Conservation (phyloP, 768 basidiomycete genomes). For the Phaeolepiota aurea region DNA sequence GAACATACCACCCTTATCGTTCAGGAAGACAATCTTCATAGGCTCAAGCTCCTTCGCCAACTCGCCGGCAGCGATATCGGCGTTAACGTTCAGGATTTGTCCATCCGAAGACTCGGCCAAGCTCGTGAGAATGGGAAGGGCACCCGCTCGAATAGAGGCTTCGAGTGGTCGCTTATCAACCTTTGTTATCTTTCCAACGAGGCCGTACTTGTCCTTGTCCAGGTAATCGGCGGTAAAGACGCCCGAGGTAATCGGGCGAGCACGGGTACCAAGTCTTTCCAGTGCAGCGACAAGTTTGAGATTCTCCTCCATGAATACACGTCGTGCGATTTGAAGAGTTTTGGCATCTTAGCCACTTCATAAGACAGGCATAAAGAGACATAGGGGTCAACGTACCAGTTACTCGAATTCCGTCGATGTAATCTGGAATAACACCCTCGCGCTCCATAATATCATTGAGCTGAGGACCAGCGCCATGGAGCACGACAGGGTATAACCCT, state of each 20-base stretch:
- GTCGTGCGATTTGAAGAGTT: slow-evolving; percentile 89
- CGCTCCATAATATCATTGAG: slow-evolving; percentile 89
- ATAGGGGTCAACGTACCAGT: slow-evolving; percentile 54
- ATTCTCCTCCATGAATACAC: slow-evolving; percentile 97
- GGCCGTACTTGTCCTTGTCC: slow-evolving; percentile 88
- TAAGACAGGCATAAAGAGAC: neutral
- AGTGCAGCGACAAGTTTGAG: slow-evolving; percentile 88
- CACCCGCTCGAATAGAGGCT: slow-evolving; percentile 92
- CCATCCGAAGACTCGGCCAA: slow-evolving; percentile 92
- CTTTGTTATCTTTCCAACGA: slow-evolving; percentile 91
- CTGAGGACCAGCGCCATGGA: slow-evolving; percentile 96
- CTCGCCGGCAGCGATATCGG: slow-evolving; percentile 97
- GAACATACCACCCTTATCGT: slow-evolving; percentile 97
- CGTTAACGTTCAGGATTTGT: slow-evolving; percentile 99
- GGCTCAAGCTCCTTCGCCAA: slow-evolving; percentile 97
- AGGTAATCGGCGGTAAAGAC: slow-evolving; percentile 97
- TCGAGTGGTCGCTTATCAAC: slow-evolving; percentile 97
- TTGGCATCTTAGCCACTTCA: slow-evolving; percentile 59
- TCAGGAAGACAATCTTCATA: slow-evolving; percentile 96
- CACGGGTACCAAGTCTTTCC: slow-evolving; percentile 91
- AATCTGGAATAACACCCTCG: slow-evolving; percentile 92
- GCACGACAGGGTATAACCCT: slow-evolving; percentile 94
- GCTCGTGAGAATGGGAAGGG: slow-evolving; percentile 91
- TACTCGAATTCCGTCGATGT: slow-evolving; percentile 95
- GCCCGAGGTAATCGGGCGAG: slow-evolving; percentile 95